Conservation (phyloP, 139 green algal species). For the Eudorina sp. region DNA sequence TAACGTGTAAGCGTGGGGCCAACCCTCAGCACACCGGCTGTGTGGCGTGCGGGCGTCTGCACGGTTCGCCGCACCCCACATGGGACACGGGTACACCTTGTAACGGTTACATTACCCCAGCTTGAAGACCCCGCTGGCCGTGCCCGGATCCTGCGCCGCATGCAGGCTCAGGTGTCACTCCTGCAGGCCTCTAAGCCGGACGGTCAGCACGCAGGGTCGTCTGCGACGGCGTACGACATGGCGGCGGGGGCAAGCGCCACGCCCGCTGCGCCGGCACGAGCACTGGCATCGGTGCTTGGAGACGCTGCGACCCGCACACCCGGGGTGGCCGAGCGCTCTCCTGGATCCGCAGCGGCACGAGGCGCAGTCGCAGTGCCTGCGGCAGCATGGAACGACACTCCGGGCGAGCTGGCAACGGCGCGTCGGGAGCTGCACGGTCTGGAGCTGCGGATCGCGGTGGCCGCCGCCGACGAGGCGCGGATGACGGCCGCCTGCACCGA, state of each 20-base stretch:
- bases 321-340: neutral
- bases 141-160: neutral
- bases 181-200: conserved; percentile 11
- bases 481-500: conserved; percentile 3
- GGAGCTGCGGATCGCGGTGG: conserved; percentile 1
- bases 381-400: neutral
- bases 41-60: too few relatives aligned
- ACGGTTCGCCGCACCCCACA: too few relatives aligned
- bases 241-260: too few relatives aligned
- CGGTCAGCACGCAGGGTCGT: neutral
- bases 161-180: conserved; percentile 21
- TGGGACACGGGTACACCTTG: too few relatives aligned
- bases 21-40: too few relatives aligned
- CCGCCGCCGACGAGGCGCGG: conserved; percentile 28
- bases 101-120: too few relatives aligned
- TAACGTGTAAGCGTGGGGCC: too few relatives aligned
- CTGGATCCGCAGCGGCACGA: neutral
- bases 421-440: conserved; percentile 26
- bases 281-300: too few relatives aligned
- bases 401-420: neutral
- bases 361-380: neutral
- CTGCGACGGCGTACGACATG: too few relatives aligned
- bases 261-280: neutral
- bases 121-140: too few relatives aligned
- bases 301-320: too few relatives aligned